These are phyloP conservation scores for Ceratocystis colombiana DNA, from an alignment of 2,329 filamentous ascomycete genomes.

Conservation along the genomic window DNA sequence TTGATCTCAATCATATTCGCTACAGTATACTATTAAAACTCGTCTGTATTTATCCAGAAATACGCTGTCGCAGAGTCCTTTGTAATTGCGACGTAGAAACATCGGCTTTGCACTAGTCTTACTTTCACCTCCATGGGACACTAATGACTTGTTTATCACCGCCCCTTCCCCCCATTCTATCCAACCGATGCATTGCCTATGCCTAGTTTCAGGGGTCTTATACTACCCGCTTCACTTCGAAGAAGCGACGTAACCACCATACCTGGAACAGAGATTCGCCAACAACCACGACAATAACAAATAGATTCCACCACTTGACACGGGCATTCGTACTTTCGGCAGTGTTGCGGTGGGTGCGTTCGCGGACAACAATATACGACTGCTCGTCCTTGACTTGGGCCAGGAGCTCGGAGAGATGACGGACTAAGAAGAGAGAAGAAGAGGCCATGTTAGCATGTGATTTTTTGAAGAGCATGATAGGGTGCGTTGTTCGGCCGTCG, in stretches of 20 bases:
- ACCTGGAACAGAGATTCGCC: conserved; percentile 96
- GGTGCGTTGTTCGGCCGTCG: background rate
- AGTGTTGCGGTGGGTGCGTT: conserved; percentile 94
- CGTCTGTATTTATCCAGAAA: conserved; percentile 19
- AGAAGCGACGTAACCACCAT: conserved; percentile 98
- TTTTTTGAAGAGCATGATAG: background rate
- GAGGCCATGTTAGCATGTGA: conserved; percentile 23
- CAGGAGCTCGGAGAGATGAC: conserved; percentile 71
- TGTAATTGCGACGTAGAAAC: background rate
- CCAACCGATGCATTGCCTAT: background rate
- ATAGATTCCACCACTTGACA: conserved; percentile 99
- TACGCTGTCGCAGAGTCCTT: background rate
- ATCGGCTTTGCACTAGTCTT: background rate
- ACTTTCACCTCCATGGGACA: background rate
- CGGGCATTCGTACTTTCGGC: conserved; percentile 95
- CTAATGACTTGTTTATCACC: background rate
- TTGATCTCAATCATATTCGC: conserved; percentile 6
- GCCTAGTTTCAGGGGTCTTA: background rate
- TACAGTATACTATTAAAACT: background rate
- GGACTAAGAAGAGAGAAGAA: conserved; percentile 46
- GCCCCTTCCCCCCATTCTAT: background rate
- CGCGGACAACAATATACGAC: conserved; percentile 87
- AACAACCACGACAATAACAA: conserved; percentile 79
- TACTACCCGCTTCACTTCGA: conserved; percentile 51
- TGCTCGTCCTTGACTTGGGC: conserved; percentile 96